Percentiles rank a stretch among this genome's conserved stretches.
Conservation (phyloP, 306 rosid species). For the Malus asiatica region DNA sequence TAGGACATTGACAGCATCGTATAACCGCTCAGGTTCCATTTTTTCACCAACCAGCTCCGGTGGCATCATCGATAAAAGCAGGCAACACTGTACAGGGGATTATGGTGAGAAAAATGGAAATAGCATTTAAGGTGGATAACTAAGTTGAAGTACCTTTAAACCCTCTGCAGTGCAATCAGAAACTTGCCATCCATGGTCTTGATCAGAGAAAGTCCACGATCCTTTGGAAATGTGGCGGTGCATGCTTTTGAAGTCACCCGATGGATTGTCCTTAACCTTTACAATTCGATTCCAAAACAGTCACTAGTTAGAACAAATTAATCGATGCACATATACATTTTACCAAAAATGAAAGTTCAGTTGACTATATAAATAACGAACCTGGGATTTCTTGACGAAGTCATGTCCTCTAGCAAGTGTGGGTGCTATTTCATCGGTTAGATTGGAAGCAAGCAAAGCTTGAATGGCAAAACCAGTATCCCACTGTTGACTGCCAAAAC, state of each 20-base stretch:
- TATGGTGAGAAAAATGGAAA: background rate
- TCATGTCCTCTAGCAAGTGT: conserved; percentile 46
- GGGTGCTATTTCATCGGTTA: too few species aligned
- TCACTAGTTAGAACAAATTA: background rate
- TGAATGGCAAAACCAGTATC: too few species aligned
- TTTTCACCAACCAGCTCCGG: conserved; percentile 49
- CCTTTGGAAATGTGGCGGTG: conserved; percentile 67
- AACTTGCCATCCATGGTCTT: conserved; percentile 78
- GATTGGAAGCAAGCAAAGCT: too few species aligned
- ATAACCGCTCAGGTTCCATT: conserved; percentile 45
- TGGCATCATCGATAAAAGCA: conserved; percentile 50
- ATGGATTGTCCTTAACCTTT: conserved; percentile 62
- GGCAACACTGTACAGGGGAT: conserved; percentile 38
- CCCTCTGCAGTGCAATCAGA: conserved; percentile 80
- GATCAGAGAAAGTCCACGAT: conserved; percentile 71
- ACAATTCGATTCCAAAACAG: background rate
- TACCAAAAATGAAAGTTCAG: too few species aligned
- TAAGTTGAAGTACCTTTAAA: conserved; percentile 41
- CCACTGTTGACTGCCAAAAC: too few species aligned
- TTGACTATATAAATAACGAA: background rate
- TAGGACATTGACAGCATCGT: conserved; percentile 47
- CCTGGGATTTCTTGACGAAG: conserved; percentile 68
- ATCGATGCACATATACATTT: too few species aligned
- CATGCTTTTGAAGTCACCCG: conserved; percentile 54
- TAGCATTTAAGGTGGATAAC: too few species aligned